A percentile compares a stretch with the other conserved stretches of the same genome.
Conservation (phyloP, 2,329 filamentous ascomycete genomes). For the Stagonosporopsis rhizophila region DNA sequence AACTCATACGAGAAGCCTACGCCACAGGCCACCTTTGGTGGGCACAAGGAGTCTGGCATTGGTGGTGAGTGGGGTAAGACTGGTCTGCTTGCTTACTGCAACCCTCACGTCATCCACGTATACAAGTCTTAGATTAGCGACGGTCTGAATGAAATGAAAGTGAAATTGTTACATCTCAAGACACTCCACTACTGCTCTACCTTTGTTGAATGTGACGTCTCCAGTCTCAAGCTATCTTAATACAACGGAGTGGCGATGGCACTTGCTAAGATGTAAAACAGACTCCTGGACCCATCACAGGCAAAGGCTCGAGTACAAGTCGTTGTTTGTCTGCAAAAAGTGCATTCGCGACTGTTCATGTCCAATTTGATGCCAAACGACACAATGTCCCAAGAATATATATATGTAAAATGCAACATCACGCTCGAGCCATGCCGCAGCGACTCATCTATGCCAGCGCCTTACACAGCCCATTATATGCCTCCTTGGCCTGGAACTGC, state of each 20-base stretch:
- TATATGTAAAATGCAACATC: neutral
- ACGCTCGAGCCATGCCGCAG: neutral
- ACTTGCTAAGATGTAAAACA: too few relatives aligned
- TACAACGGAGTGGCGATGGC: too few relatives aligned
- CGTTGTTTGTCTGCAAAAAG: neutral
- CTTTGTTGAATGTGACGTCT: neutral
- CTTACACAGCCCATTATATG: conserved; percentile 37
- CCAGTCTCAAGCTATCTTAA: too few relatives aligned
- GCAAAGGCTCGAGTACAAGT: neutral
- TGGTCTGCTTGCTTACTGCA: conserved; percentile 57
- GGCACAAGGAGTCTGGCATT: conserved; percentile 80
- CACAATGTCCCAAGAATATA: neutral
- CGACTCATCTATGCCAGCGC: conserved; percentile 4
- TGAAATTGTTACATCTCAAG: conserved; percentile 2
- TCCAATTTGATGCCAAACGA: neutral
- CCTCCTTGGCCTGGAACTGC: conserved; percentile 52
- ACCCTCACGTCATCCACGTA: conserved; percentile 56
- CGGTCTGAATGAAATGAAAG: conserved; percentile 1
- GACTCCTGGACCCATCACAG: neutral
- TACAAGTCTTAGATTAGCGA: conserved; percentile 48
- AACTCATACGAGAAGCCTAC: conserved; percentile 60
- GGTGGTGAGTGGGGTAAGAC: conserved; percentile 68
- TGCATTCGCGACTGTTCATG: neutral
- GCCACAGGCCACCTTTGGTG: conserved; percentile 67
- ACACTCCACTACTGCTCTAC: neutral